Percentiles rank a stretch among this genome's conserved stretches.
phyloP scores from a whole-genome alignment of 73 alveolate genomes.

The Paramecium biaurelia region DNA sequence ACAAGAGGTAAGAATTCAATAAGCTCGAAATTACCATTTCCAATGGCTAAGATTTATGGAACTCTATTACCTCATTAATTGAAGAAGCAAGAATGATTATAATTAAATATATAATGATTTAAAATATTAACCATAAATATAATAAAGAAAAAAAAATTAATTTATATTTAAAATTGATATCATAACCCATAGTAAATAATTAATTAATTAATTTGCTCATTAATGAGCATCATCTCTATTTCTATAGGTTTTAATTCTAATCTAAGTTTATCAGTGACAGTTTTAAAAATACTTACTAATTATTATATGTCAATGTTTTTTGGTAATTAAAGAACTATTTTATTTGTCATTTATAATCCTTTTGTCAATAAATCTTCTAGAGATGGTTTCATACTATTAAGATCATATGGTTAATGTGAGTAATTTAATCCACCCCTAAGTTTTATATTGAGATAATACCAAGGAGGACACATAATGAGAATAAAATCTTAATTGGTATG shows the following conservation, averaged over 20 bases:
- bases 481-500: not conserved
- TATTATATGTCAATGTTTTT: not conserved
- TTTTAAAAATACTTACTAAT: not conserved
- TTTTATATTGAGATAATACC: not conserved
- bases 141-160: not conserved
- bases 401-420: not conserved
- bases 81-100: not conserved
- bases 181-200: slow-evolving; percentile 54
- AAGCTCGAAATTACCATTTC: not conserved
- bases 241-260: slow-evolving; percentile 10
- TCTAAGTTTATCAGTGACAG: not conserved
- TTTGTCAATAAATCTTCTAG: not conserved
- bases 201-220: slow-evolving; percentile 25
- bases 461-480: slow-evolving; percentile 30
- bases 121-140: not conserved
- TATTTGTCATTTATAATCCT: not conserved
- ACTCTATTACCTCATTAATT: slow-evolving; percentile 18
- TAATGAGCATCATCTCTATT: slow-evolving; percentile 10
- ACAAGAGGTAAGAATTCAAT: not conserved
- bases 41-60: slow-evolving; percentile 23
- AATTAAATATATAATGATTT: not conserved
- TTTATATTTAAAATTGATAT: not conserved
- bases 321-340: not conserved
- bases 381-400: slow-evolving; percentile 27
- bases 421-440: slow-evolving; percentile 26